Conservation (phyloP, 495 filamentous ascomycete species). For the Daldinia bambusicola region DNA sequence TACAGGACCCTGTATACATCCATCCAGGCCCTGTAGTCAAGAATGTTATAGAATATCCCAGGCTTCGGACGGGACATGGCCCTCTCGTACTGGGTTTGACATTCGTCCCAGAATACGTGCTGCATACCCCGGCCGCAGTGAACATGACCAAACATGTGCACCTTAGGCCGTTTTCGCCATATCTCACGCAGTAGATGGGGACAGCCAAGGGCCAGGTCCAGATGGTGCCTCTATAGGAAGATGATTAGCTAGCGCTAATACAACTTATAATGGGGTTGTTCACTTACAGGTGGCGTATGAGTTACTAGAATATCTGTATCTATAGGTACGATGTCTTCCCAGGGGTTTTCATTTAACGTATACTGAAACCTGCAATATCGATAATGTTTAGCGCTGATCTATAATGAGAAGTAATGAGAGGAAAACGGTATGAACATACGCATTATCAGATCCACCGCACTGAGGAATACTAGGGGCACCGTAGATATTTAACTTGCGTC, state of each 20-base stretch:
- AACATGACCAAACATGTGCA: slow-evolving; percentile 93
- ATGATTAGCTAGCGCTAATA: not conserved
- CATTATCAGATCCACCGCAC: slow-evolving; percentile 66
- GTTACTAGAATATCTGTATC: slow-evolving; percentile 88
- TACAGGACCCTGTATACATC: slow-evolving; percentile 68
- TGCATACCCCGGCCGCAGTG: slow-evolving; percentile 76
- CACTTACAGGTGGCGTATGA: slow-evolving; percentile 68
- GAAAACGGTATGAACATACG: slow-evolving; percentile 50
- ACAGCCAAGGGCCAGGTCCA: slow-evolving; percentile 81
- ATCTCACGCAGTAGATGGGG: slow-evolving; percentile 76
- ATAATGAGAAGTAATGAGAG: not conserved
- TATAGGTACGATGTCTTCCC: slow-evolving; percentile 67
- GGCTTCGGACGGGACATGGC: slow-evolving; percentile 62
- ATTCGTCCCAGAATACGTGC: slow-evolving; percentile 80
- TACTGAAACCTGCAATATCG: slow-evolving; percentile 60
- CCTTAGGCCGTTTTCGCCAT: slow-evolving; percentile 78
- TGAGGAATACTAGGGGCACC: slow-evolving; percentile 63
- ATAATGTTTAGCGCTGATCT: not conserved
- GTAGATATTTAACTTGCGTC: slow-evolving; percentile 63
- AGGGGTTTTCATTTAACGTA: slow-evolving; percentile 52
- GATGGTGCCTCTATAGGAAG: slow-evolving; percentile 68
- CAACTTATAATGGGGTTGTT: not conserved
- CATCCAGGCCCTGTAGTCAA: slow-evolving; percentile 64
- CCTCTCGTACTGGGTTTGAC: slow-evolving; percentile 75
- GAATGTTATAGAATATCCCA: slow-evolving; percentile 59